A percentile compares a stretch with the other conserved stretches of the same genome.
These are phyloP conservation scores for Aureobasidium leucospermi DNA, from an alignment of 2,329 filamentous ascomycete genomes.

Conservation along the genomic window DNA sequence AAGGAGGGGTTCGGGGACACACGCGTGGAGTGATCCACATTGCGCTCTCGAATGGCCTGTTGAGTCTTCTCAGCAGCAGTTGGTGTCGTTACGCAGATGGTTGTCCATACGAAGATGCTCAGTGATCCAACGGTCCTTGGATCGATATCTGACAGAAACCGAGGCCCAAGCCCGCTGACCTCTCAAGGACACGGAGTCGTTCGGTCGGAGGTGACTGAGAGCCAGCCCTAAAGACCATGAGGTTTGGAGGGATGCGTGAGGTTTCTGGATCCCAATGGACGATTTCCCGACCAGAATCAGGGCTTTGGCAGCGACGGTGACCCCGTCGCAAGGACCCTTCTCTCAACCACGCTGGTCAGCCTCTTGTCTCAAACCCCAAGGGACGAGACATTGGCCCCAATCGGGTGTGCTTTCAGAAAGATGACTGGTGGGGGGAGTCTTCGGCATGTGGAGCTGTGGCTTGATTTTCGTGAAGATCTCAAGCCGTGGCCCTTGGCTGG, in stretches of 20 bases:
- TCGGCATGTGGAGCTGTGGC: conserved; percentile 9
- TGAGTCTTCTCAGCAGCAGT: not conserved
- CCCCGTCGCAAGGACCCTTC: not conserved
- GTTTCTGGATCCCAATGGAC: no score
- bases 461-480: not conserved
- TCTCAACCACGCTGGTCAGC: no score
- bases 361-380: not conserved
- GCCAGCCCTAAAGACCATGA: not conserved
- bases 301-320: no score
- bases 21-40: not conserved
- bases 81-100: not conserved
- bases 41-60: not conserved
- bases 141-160: not conserved
- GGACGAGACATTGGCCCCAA: not conserved
- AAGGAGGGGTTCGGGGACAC: not conserved
- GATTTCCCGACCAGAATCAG: no score
- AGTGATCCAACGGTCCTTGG: not conserved
- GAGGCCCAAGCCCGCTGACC: not conserved
- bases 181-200: not conserved
- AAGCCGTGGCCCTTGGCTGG: not conserved
- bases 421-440: conserved; percentile 1
- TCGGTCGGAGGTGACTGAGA: not conserved
- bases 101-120: not conserved
- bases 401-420: not conserved
- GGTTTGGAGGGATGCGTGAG: not conserved